A percentile compares a stretch with the other conserved stretches of the same genome.
Conservation (phyloP, 192 early-diverging fungal species). For the Geranomyces michiganensis region DNA sequence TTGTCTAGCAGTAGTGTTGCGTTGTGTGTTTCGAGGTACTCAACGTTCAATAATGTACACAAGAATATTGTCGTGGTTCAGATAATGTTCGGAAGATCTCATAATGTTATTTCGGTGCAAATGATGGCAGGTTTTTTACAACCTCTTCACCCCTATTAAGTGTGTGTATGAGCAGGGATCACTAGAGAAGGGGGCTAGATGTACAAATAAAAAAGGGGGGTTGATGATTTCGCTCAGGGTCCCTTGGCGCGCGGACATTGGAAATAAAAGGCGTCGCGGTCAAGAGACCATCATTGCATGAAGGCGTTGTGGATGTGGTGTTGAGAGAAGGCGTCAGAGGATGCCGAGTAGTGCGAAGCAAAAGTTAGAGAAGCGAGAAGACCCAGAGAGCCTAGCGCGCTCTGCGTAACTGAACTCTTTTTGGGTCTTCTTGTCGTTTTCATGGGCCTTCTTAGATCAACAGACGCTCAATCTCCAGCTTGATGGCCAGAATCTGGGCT, state of each 20-base stretch:
- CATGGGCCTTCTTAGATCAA: constrained; percentile 63
- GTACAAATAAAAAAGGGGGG: not conserved
- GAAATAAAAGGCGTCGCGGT: not conserved
- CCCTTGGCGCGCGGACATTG: too few relatives aligned
- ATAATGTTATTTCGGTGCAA: not conserved
- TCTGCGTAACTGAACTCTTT: too few relatives aligned
- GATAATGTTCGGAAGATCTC: too few relatives aligned
- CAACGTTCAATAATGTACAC: not conserved
- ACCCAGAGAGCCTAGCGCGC: not conserved
- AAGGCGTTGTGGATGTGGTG: not conserved
- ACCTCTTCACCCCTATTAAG: constrained; percentile 32
- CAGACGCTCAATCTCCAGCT: constrained; percentile 93
- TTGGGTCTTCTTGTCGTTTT: not conserved
- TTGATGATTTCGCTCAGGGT: constrained; percentile 27
- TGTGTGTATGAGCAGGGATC: constrained; percentile 24
- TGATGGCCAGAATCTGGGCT: constrained; percentile 87
- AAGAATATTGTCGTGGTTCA: too few relatives aligned
- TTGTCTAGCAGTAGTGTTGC: too few relatives aligned
- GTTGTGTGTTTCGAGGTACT: too few relatives aligned
- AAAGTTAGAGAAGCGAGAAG: not conserved
- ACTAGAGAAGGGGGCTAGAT: constrained; percentile 18
- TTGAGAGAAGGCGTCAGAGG: not conserved
- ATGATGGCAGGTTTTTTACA: constrained; percentile 25
- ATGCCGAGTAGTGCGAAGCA: not conserved
- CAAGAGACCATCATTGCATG: constrained; percentile 29